These are phyloP conservation scores for Phytopythium montanum DNA, from an alignment of 352 stramenopile genomes.

Conservation along the genomic window DNA sequence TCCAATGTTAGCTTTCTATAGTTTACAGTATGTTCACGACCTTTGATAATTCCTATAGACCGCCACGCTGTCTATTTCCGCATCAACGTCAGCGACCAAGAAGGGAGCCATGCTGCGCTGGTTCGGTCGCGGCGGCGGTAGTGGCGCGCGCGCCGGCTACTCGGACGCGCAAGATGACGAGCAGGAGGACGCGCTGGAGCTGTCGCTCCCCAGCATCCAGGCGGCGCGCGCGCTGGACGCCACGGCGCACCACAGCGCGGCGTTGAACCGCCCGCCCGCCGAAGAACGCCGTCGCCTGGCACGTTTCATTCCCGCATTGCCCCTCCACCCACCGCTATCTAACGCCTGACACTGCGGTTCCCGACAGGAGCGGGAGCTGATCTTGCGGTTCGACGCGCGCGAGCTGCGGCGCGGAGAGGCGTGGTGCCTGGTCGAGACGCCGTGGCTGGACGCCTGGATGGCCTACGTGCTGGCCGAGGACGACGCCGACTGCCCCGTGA, in stretches of 20 bases:
- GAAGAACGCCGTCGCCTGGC: slow-evolving; percentile 26
- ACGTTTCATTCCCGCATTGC: no score
- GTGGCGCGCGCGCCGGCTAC: not conserved
- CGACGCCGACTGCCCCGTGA: slow-evolving; percentile 41
- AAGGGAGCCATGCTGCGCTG: slow-evolving; percentile 3
- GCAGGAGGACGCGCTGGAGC: slow-evolving; percentile 10
- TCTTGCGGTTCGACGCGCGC: slow-evolving; percentile 63
- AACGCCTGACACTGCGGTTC: no score
- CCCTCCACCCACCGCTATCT: no score
- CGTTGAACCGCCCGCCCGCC: slow-evolving; percentile 17
- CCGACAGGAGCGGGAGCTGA: slow-evolving; percentile 54
- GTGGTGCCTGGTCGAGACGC: slow-evolving; percentile 76
- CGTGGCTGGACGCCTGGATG: slow-evolving; percentile 82
- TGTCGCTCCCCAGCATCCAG: slow-evolving; percentile 13
- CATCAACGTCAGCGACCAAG: no score
- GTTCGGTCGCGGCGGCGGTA: not conserved
- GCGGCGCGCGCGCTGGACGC: slow-evolving; percentile 6
- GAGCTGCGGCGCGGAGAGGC: slow-evolving; percentile 64
- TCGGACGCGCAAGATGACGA: not conserved
- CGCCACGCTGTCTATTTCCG: no score
- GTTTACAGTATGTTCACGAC: no score
- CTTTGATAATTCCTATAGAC: no score
- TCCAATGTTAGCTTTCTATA: no score
- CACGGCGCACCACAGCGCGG: slow-evolving; percentile 7
- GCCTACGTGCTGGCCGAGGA: slow-evolving; percentile 66